Percentiles rank a stretch among this genome's conserved stretches.
phyloP scores from a whole-genome alignment of 23 red algal genomes.

The Rhodosorus marinus region DNA sequence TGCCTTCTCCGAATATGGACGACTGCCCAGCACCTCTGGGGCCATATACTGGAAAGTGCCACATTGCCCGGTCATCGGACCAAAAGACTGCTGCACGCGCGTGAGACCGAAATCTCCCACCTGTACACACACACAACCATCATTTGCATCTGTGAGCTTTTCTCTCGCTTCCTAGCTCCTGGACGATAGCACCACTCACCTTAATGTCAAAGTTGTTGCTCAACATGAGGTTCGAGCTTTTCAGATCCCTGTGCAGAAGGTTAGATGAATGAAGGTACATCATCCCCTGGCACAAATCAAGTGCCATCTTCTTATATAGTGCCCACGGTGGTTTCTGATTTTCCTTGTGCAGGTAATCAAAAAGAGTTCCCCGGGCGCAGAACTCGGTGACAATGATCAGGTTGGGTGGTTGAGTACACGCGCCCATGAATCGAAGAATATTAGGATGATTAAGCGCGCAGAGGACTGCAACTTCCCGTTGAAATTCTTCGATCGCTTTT shows the following conservation, averaged over 20 bases:
- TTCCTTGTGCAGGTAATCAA: conserved; percentile 67
- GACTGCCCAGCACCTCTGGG: conserved; percentile 66
- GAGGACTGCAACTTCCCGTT: conserved; percentile 76
- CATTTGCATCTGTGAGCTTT: neutral
- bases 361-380: conserved; percentile 68
- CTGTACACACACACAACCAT: neutral
- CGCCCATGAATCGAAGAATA: conserved; percentile 72
- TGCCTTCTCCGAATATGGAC: conserved; percentile 79
- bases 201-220: neutral
- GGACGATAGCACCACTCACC: neutral
- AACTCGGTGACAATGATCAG: conserved; percentile 96
- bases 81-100: conserved; percentile 24
- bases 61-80: conserved; percentile 90
- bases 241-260: conserved; percentile 82
- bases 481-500: conserved; percentile 55
- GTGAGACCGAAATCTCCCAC: conserved; percentile 92
- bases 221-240: neutral
- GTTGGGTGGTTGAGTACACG: conserved; percentile 49
- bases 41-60: conserved; percentile 99
- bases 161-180: neutral
- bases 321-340: conserved; percentile 37
- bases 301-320: conserved; percentile 35
- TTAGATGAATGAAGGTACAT: conserved; percentile 73
- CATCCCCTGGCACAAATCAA: conserved; percentile 76
- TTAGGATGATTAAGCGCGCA: conserved; percentile 66